phyloP scores from a whole-genome alignment of 768 basidiomycete genomes.

The Phaeotremella skinneri region DNA sequence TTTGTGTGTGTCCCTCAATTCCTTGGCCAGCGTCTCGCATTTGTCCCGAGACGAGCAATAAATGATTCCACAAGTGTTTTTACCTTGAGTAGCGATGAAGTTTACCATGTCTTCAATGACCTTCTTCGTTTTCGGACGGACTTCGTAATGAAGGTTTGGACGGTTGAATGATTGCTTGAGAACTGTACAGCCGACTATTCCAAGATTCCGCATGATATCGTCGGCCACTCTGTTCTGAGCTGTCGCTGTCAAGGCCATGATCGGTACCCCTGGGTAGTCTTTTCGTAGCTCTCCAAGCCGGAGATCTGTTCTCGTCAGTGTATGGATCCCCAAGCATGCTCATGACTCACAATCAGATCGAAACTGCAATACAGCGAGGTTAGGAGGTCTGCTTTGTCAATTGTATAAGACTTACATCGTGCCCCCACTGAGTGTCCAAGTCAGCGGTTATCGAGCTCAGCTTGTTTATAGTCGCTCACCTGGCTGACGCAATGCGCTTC shows the following conservation, averaged over 20 bases:
- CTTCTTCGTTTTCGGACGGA: conserved; percentile 59
- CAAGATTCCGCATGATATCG: conserved; percentile 73
- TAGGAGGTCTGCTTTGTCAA: neutral
- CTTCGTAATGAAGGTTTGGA: conserved; percentile 76
- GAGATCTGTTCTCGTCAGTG: conserved; percentile 30
- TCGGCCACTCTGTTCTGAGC: conserved; percentile 73
- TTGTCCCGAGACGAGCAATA: conserved; percentile 70
- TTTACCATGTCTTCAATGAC: conserved; percentile 62
- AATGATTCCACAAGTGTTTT: conserved; percentile 68
- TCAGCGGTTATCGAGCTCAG: neutral
- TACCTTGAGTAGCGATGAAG: conserved; percentile 64
- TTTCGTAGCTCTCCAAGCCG: conserved; percentile 65
- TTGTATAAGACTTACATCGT: conserved; percentile 66
- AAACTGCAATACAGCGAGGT: conserved; percentile 27
- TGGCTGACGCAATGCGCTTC: conserved; percentile 89
- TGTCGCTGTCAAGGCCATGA: conserved; percentile 96
- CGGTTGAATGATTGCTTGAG: conserved; percentile 89
- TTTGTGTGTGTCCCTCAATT: conserved; percentile 61
- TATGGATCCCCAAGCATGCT: neutral
- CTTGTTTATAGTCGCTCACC: conserved; percentile 10
- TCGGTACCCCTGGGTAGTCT: conserved; percentile 74
- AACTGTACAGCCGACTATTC: conserved; percentile 60
- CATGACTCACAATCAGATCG: conserved; percentile 44
- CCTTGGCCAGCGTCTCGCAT: conserved; percentile 77
- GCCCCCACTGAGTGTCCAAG: conserved; percentile 68